Evolutionary conservation across 2,329 filamentous ascomycete species (phyloP).

Genomic region (Samsoniella hepiali): DNA sequence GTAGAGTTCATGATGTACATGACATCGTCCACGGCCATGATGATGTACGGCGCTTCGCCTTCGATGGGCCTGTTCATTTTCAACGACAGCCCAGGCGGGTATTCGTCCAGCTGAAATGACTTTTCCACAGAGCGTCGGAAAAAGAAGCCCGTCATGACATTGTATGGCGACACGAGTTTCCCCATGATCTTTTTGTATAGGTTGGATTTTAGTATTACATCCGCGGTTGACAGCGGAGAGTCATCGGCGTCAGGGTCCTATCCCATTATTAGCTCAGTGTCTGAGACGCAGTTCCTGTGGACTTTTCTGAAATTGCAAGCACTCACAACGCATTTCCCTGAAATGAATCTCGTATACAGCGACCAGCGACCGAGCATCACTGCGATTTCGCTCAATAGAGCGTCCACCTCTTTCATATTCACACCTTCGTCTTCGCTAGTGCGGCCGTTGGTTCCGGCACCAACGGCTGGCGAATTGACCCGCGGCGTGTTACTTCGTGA

Average conservation of each 20-base stretch:
- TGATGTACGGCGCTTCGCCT: slow-evolving; percentile 83
- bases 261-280: slow-evolving; percentile 15
- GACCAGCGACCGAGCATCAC: slow-evolving; percentile 94
- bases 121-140: slow-evolving; percentile 95
- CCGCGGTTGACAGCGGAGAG: slow-evolving; percentile 62
- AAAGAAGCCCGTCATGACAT: slow-evolving; percentile 92
- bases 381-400: slow-evolving; percentile 79
- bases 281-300: slow-evolving; percentile 14
- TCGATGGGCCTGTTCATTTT: slow-evolving; percentile 69
- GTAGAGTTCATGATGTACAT: slow-evolving; percentile 99
- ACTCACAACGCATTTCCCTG: slow-evolving; percentile 77
- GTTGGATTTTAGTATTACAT: slow-evolving; percentile 74
- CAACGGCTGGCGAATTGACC: slow-evolving; percentile 71
- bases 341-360: slow-evolving; percentile 84
- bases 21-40: slow-evolving; percentile 93
- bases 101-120: slow-evolving; percentile 93
- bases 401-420: slow-evolving; percentile 95
- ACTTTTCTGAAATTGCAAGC: neutral
- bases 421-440: slow-evolving; percentile 85
- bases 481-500: slow-evolving; percentile 63
- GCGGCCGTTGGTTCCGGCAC: slow-evolving; percentile 51
- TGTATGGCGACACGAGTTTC: slow-evolving; percentile 77
- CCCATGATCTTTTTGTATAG: slow-evolving; percentile 74
- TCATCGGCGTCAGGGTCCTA: slow-evolving; percentile 54
- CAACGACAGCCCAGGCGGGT: slow-evolving; percentile 74